These are phyloP conservation scores for Ogataea populi-albae DNA, from an alignment of 805 yeast genomes.

Conservation along the genomic window DNA sequence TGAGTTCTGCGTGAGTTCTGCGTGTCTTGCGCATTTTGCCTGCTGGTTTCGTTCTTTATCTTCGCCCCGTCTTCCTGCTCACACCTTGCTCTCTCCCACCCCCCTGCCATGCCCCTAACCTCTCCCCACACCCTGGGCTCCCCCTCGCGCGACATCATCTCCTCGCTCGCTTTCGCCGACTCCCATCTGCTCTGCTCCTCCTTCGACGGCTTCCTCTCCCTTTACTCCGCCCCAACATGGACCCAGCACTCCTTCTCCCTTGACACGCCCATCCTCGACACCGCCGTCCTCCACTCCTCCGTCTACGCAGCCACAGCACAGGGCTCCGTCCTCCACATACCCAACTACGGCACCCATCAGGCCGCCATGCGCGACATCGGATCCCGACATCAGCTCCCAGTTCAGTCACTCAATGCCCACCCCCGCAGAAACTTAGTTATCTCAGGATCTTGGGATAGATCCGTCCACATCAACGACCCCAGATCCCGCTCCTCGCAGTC, in stretches of 20 bases:
- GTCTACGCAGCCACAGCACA: conserved; percentile 43
- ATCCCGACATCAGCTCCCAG: conserved; percentile 38
- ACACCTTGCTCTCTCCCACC: not conserved
- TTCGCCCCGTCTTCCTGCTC: not conserved
- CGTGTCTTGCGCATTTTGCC: not conserved
- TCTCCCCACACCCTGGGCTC: conserved; percentile 10
- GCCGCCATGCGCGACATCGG: conserved; percentile 20
- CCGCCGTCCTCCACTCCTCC: conserved; percentile 5
- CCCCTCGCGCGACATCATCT: conserved; percentile 12
- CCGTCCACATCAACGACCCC: conserved; percentile 47
- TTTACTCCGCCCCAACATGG: conserved; percentile 10
- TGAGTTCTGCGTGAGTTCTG: not conserved
- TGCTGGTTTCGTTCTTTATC: not conserved
- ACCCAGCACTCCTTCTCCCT: conserved; percentile 4
- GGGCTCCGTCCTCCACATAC: conserved; percentile 48
- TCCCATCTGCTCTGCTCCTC: conserved; percentile 7
- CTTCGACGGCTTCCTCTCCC: conserved; percentile 14
- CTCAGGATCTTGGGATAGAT: conserved; percentile 63
- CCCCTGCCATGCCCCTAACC: not conserved
- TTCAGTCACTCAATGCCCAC: conserved; percentile 35
- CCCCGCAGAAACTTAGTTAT: conserved; percentile 35
- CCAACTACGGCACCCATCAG: conserved; percentile 13
- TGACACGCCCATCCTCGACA: conserved; percentile 14
- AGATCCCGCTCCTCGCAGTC: conserved; percentile 24
- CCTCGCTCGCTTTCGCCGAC: conserved; percentile 10